phyloP scores from a whole-genome alignment of 495 filamentous ascomycete species.

The Penicillium salamii region DNA sequence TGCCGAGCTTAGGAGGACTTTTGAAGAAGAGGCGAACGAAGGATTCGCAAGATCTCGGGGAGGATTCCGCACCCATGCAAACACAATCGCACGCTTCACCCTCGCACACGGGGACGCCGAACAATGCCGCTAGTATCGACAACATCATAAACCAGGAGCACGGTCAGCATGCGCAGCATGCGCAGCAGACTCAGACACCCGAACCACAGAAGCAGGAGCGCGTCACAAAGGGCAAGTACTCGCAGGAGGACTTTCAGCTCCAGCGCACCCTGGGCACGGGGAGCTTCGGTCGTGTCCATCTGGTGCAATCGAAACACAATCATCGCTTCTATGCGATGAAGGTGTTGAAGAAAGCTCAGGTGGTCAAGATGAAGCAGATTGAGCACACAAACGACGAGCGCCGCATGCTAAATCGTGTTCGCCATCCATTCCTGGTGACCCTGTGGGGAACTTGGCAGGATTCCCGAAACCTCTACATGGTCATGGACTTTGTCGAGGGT shows the following conservation, averaged over 20 bases:
- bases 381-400: conserved; percentile 99
- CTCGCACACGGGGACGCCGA: conserved; percentile 28
- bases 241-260: conserved; percentile 81
- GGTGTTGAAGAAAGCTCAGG: conserved; percentile 96
- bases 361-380: conserved; percentile 99
- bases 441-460: conserved; percentile 99
- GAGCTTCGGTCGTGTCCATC: conserved; percentile 92
- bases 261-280: conserved; percentile 91
- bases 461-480: conserved; percentile 94
- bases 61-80: conserved; percentile 27
- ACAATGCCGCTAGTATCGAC: conserved; percentile 46
- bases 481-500: conserved; percentile 99
- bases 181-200: conserved; percentile 11
- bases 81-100: conserved; percentile 23
- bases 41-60: conserved; percentile 56
- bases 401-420: conserved; percentile 88
- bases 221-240: conserved; percentile 96
- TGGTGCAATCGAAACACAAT: conserved; percentile 96
- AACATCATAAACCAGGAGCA: conserved; percentile 37
- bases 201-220: conserved; percentile 41
- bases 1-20: conserved; percentile 62
- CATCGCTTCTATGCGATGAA: conserved; percentile 97
- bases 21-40: conserved; percentile 98
- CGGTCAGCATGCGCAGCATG: too few species aligned
- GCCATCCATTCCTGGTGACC: conserved; percentile 96